These are phyloP conservation scores for Blastobotrys robertii DNA, from an alignment of 805 yeast species.

Conservation along the genomic window DNA sequence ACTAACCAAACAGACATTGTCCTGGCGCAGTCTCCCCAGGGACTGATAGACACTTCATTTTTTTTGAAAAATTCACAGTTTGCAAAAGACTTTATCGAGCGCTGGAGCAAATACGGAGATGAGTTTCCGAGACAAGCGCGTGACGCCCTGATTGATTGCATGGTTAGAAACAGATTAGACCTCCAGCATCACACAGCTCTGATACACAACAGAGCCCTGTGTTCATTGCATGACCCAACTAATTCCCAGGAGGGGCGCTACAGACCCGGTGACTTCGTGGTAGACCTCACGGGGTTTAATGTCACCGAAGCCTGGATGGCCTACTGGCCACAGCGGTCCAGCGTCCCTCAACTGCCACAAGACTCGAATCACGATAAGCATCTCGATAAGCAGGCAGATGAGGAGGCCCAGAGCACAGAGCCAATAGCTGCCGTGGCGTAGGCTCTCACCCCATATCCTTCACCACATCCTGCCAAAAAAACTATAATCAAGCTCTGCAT, in stretches of 20 bases:
- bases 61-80: slow-evolving; percentile 20
- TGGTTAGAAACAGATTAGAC: slow-evolving; percentile 12
- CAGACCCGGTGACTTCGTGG: slow-evolving; percentile 21
- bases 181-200: slow-evolving; percentile 20
- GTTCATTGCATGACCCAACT: slow-evolving; percentile 19
- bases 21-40: slow-evolving; percentile 22
- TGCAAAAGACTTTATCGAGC: slow-evolving; percentile 19
- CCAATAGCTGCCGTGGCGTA: too few relatives aligned
- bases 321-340: too few relatives aligned
- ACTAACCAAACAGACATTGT: slow-evolving; percentile 17
- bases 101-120: slow-evolving; percentile 20
- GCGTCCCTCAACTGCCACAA: too few relatives aligned
- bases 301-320: too few relatives aligned
- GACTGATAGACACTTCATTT: slow-evolving; percentile 28
- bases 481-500: too few relatives aligned
- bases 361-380: too few relatives aligned
- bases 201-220: slow-evolving; percentile 24
- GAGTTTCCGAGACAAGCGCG: slow-evolving; percentile 20
- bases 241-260: slow-evolving; percentile 5
- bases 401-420: too few relatives aligned
- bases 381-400: too few relatives aligned
- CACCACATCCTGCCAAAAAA: too few relatives aligned
- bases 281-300: slow-evolving; percentile 24
- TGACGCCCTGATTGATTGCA: slow-evolving; percentile 18
- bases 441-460: too few relatives aligned